phyloP scores from a whole-genome alignment of 129 eudicot genomes.

The Gnaphalium uliginosum region DNA sequence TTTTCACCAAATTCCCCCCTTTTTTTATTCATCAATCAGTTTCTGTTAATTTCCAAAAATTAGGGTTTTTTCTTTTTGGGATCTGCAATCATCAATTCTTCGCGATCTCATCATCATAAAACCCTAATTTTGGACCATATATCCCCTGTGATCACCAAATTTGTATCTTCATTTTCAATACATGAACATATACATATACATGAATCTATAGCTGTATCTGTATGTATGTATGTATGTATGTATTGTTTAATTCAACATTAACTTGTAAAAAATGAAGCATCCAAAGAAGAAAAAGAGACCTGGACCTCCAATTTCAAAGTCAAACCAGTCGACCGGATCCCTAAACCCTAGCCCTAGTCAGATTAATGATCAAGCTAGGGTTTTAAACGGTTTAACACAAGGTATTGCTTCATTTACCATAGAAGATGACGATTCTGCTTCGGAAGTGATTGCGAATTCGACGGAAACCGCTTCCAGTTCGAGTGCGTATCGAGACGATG shows the following conservation, averaged over 20 bases:
- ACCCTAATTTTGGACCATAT: slow-evolving; percentile 32
- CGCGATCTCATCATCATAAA: slow-evolving; percentile 15
- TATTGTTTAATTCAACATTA: background rate
- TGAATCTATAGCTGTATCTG: background rate
- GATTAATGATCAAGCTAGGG: slow-evolving; percentile 30
- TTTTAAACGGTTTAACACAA: slow-evolving; percentile 43
- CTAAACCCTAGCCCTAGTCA: slow-evolving; percentile 3
- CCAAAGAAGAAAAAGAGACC: slow-evolving; percentile 70
- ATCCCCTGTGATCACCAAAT: background rate
- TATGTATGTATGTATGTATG: background rate
- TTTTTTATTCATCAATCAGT: background rate
- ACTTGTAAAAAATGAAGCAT: slow-evolving; percentile 52
- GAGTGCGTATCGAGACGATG: slow-evolving; percentile 35
- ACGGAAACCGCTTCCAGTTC: slow-evolving; percentile 45
- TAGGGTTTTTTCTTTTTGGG: slow-evolving; percentile 18
- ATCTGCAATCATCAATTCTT: slow-evolving; percentile 28
- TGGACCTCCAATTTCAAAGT: slow-evolving; percentile 32
- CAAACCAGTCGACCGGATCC: slow-evolving; percentile 25
- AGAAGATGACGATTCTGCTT: slow-evolving; percentile 44
- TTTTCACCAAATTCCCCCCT: background rate
- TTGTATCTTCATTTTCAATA: background rate
- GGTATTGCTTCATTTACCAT: slow-evolving; percentile 61
- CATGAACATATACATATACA: background rate
- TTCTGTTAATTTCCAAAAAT: background rate
- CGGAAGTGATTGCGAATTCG: slow-evolving; percentile 43